Conservation (phyloP, 768 basidiomycete genomes). For the Inosperma sp. region DNA sequence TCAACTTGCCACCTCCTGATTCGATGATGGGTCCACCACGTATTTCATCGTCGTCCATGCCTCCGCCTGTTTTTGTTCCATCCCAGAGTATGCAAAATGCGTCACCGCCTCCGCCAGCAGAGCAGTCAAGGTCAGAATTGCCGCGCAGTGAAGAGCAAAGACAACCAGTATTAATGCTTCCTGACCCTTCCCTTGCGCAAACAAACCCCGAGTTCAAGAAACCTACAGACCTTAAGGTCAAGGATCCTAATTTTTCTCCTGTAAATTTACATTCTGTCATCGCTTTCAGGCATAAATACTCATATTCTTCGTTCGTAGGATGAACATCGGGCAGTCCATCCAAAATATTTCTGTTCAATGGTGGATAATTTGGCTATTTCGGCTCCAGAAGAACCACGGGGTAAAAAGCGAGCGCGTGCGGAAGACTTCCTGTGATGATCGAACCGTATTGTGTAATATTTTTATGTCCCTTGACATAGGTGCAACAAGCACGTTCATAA, state of each 20-base stretch:
- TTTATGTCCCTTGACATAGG: too few species aligned
- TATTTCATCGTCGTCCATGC: too few species aligned
- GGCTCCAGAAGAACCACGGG: constrained; percentile 56
- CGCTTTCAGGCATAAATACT: background rate
- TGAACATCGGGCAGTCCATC: constrained; percentile 64
- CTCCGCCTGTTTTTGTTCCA: constrained; percentile 20
- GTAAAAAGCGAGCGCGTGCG: constrained; percentile 81
- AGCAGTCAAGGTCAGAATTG: constrained; percentile 7
- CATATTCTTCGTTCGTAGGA: constrained; percentile 44
- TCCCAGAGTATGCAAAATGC: constrained; percentile 20
- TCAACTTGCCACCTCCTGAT: constrained; percentile 22
- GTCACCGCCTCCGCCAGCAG: constrained; percentile 13
- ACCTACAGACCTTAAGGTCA: constrained; percentile 65
- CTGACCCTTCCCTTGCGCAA: constrained; percentile 55
- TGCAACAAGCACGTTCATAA: too few species aligned
- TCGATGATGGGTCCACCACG: constrained; percentile 8
- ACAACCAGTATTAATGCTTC: constrained; percentile 39
- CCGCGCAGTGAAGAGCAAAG: constrained; percentile 19
- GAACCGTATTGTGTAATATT: too few species aligned
- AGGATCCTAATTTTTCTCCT: constrained; percentile 74
- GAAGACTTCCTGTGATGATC: constrained; percentile 81
- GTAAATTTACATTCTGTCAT: constrained; percentile 41
- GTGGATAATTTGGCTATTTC: constrained; percentile 30
- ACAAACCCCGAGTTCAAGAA: constrained; percentile 75
- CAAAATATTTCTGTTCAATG: constrained; percentile 57